A percentile compares a stretch with the other conserved stretches of the same genome.
Evolutionary conservation across 352 stramenopile species (phyloP).

Genomic region (Phytophthora pseudosyringae): DNA sequence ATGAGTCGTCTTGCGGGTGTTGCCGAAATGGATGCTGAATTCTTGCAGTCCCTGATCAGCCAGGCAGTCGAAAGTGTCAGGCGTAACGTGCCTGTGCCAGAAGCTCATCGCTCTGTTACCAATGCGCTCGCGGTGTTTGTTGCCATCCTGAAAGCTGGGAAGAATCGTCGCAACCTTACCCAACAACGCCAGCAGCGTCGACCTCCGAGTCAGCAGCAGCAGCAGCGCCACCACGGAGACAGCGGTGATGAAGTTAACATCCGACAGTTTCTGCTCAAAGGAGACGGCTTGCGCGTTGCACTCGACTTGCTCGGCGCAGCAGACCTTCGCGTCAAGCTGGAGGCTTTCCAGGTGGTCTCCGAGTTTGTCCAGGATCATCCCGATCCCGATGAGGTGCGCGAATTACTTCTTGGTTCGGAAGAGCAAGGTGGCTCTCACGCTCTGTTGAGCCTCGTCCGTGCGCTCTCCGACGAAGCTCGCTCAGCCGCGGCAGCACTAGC

Average conservation of each 20-base stretch:
- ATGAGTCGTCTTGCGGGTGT: conserved; percentile 38
- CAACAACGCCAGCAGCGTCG: conserved; percentile 34
- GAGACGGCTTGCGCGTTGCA: conserved; percentile 45
- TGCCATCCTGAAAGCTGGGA: conserved; percentile 41
- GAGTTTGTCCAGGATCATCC: conserved; percentile 57
- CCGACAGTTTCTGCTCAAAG: conserved; percentile 42
- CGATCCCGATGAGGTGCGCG: conserved; percentile 28
- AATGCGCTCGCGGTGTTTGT: conserved; percentile 58
- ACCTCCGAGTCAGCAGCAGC: conserved; percentile 25
- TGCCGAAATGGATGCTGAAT: conserved; percentile 20
- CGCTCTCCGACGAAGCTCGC: conserved; percentile 55
- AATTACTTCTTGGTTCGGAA: conserved; percentile 37
- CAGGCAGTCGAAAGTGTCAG: conserved; percentile 45
- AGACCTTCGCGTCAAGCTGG: conserved; percentile 51
- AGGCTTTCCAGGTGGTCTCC: conserved; percentile 48
- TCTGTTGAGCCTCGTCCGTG: conserved; percentile 55
- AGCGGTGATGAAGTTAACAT: conserved; percentile 13
- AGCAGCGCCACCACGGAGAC: conserved; percentile 7
- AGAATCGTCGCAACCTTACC: conserved; percentile 24
- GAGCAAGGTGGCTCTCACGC: conserved; percentile 38
- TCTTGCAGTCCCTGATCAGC: conserved; percentile 22
- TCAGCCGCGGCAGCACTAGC: conserved; percentile 14
- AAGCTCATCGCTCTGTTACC: conserved; percentile 45
- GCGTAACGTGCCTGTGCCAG: conserved; percentile 37
- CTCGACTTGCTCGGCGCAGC: conserved; percentile 50